Percentiles rank a stretch among this genome's conserved stretches.
phyloP scores from a whole-genome alignment of 208 protist genomes.

The Leishmania arabica region DNA sequence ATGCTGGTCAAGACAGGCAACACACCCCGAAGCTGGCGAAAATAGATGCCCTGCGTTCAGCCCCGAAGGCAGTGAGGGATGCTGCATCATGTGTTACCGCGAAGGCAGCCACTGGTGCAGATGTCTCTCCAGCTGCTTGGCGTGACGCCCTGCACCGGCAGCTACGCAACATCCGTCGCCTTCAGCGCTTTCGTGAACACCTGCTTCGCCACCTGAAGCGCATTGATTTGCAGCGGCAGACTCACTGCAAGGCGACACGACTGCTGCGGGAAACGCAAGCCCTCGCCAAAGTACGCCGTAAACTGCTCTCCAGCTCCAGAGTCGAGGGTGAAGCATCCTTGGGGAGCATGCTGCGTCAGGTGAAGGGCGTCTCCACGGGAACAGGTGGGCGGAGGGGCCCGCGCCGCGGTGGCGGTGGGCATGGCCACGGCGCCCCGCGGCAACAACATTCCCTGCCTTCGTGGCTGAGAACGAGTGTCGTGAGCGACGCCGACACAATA shows the following conservation, averaged over 20 bases:
- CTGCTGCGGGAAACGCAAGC: slow-evolving; percentile 60
- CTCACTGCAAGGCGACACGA: slow-evolving; percentile 26
- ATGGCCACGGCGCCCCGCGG: background rate
- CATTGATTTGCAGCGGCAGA: slow-evolving; percentile 55
- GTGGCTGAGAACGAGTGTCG: background rate
- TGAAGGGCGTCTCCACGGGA: background rate
- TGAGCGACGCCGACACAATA: background rate
- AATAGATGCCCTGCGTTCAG: too few species aligned
- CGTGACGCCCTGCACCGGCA: slow-evolving; percentile 31
- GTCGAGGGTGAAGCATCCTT: background rate
- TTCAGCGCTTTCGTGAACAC: slow-evolving; percentile 59
- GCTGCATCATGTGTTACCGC: background rate
- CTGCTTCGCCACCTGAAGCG: slow-evolving; percentile 49
- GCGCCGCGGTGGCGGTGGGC: background rate
- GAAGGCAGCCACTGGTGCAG: background rate
- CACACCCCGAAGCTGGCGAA: background rate
- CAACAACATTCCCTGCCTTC: background rate
- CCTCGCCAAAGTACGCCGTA: slow-evolving; percentile 38
- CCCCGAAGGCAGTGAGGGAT: background rate
- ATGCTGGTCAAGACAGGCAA: background rate
- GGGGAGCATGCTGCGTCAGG: background rate
- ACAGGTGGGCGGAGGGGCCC: background rate
- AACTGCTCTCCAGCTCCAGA: slow-evolving; percentile 1
- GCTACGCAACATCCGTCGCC: slow-evolving; percentile 54
- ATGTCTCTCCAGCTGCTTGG: background rate